A percentile compares a stretch with the other conserved stretches of the same genome.
Evolutionary conservation across 768 basidiomycete species (phyloP).

Genomic region (Mycena metata): DNA sequence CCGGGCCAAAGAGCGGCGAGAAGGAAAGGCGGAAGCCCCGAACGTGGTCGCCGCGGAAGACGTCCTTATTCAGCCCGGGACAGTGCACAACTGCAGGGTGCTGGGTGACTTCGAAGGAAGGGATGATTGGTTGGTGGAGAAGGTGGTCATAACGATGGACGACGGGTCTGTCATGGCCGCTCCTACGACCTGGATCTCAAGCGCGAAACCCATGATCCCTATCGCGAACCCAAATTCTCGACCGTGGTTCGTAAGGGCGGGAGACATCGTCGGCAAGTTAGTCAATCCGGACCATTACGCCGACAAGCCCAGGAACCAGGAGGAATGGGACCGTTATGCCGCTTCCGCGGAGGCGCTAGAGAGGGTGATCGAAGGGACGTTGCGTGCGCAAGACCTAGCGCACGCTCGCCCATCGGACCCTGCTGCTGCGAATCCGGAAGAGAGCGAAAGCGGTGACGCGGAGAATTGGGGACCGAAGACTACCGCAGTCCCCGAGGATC

Average conservation of each 20-base stretch:
- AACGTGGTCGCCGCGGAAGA: slow-evolving; percentile 13
- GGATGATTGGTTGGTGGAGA: slow-evolving; percentile 36
- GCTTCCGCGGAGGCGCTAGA: background rate
- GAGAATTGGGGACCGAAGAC: background rate
- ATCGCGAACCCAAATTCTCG: slow-evolving; percentile 35
- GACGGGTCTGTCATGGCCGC: slow-evolving; percentile 14
- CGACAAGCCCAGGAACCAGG: background rate
- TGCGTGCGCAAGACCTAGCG: background rate
- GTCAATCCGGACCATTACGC: background rate
- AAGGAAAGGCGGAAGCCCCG: too few relatives aligned
- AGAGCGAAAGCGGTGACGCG: slow-evolving; percentile 34
- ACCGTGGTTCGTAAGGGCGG: slow-evolving; percentile 45
- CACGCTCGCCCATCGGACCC: too few relatives aligned
- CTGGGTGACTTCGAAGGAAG: background rate
- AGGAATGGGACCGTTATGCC: background rate
- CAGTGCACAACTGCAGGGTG: slow-evolving; percentile 13
- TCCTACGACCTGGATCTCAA: slow-evolving; percentile 28
- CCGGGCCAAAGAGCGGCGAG: too few relatives aligned
- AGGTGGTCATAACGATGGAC: slow-evolving; percentile 26
- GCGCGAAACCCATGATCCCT: slow-evolving; percentile 19
- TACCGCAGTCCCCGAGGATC: background rate
- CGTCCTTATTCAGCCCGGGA: background rate
- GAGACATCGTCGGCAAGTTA: background rate
- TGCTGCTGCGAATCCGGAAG: too few relatives aligned
- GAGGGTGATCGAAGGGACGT: background rate